Evolutionary conservation across 1,284 basidiomycete species (phyloP).

Genomic region (Sporisorium sorghi): DNA sequence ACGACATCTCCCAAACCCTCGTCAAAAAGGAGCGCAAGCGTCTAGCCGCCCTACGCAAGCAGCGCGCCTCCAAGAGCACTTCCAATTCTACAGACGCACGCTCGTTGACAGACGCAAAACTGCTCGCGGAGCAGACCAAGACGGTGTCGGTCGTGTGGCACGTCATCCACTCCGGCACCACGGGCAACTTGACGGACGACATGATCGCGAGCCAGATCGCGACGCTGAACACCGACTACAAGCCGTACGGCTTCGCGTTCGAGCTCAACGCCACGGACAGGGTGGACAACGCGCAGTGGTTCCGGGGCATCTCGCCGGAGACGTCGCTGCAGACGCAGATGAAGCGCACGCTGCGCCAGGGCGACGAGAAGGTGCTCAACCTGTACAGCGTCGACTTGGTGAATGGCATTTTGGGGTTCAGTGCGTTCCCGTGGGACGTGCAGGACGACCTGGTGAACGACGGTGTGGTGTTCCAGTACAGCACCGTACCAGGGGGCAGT

Average conservation of each 20-base stretch:
- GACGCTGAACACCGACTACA: conserved; percentile 73
- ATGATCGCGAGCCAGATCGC: conserved; percentile 71
- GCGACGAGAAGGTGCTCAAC: conserved; percentile 72
- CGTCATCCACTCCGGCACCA: conserved; percentile 38
- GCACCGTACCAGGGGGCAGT: conserved; percentile 73
- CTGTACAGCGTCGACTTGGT: conserved; percentile 72
- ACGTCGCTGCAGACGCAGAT: conserved; percentile 72
- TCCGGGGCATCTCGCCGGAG: conserved; percentile 71
- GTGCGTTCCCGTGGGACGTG: conserved; percentile 71
- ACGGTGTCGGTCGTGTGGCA: conserved; percentile 49
- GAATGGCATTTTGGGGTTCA: conserved; percentile 67
- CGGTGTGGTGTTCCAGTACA: conserved; percentile 45
- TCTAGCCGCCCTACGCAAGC: conserved; percentile 28
- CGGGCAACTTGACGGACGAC: conserved; percentile 28
- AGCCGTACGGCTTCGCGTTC: conserved; percentile 71
- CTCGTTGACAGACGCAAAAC: conserved; percentile 28
- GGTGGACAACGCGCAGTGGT: conserved; percentile 73
- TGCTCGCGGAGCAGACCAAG: conserved; percentile 38
- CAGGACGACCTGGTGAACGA: conserved; percentile 15
- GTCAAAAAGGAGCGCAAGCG: conserved; percentile 29
- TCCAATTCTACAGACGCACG: conserved; percentile 16
- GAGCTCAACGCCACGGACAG: conserved; percentile 71
- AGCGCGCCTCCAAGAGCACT: conserved; percentile 9
- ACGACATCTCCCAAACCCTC: conserved; percentile 14
- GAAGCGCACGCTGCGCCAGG: conserved; percentile 73